Evolutionary conservation across 345 rosid genomes (phyloP).

Genomic region (Eucalyptus dawsonii): DNA sequence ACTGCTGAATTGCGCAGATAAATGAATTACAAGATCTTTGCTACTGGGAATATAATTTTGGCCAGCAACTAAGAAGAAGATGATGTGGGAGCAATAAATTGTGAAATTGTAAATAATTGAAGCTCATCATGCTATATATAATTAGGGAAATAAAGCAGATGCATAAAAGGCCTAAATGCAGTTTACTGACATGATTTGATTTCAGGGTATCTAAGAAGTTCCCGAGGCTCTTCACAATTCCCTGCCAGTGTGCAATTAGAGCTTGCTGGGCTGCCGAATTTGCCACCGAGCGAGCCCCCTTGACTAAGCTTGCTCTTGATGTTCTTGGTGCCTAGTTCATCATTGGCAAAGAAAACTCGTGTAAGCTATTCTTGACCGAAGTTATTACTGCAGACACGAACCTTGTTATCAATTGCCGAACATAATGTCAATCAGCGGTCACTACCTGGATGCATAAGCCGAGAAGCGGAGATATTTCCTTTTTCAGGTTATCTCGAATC

Average conservation of each 20-base stretch:
- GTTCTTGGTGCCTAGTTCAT: conserved; percentile 84
- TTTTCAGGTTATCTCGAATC: conserved; percentile 93
- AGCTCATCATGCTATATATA: not conserved
- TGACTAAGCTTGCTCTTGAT: conserved; percentile 93
- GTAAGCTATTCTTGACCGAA: not conserved
- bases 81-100: not conserved
- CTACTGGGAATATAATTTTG: not conserved
- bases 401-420: not conserved
- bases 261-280: conserved; percentile 80
- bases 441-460: conserved; percentile 94
- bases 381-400: not conserved
- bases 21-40: not conserved
- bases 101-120: not conserved
- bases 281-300: conserved; percentile 78
- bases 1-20: not conserved
- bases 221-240: conserved; percentile 88
- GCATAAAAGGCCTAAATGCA: not conserved
- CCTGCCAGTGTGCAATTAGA: conserved; percentile 95
- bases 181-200: conserved; percentile 50
- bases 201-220: conserved; percentile 70
- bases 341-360: not conserved
- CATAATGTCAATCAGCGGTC: not conserved
- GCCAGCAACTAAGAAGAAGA: not conserved
- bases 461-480: conserved; percentile 91
- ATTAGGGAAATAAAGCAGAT: not conserved